These are phyloP conservation scores for Metschnikowia henanensis DNA, from an alignment of 805 yeast species.

Conservation along the genomic window DNA sequence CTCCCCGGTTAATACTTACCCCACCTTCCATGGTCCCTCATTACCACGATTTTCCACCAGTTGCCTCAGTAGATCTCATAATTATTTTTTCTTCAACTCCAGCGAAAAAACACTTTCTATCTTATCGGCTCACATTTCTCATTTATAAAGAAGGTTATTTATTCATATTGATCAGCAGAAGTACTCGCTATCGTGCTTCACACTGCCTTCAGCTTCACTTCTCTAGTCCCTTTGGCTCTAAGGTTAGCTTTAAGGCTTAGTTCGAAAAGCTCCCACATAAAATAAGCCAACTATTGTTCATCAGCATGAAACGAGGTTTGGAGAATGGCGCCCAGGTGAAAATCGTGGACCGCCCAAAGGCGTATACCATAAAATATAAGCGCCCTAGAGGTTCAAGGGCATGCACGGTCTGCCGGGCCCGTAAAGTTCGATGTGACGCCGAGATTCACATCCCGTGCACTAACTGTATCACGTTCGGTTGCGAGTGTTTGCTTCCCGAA, in stretches of 20 bases:
- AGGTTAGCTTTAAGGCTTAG: too few species aligned
- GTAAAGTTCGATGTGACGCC: slow-evolving; percentile 82
- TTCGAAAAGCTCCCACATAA: too few species aligned
- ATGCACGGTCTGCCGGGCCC: slow-evolving; percentile 72
- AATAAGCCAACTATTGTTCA: too few species aligned
- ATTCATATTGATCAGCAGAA: too few species aligned
- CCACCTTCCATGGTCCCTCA: slow-evolving; percentile 1
- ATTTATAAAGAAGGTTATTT: too few species aligned
- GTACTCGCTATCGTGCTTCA: too few species aligned
- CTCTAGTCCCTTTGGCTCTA: too few species aligned
- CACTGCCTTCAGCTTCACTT: too few species aligned
- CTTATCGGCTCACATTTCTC: too few species aligned
- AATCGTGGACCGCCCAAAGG: slow-evolving; percentile 15
- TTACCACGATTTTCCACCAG: background rate
- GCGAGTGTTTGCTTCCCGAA: slow-evolving; percentile 70
- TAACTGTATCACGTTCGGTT: slow-evolving; percentile 69
- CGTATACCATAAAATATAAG: slow-evolving; percentile 47
- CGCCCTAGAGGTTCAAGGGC: slow-evolving; percentile 69
- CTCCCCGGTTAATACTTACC: background rate
- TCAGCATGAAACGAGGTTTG: background rate
- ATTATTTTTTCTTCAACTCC: too few species aligned
- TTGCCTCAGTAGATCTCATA: too few species aligned
- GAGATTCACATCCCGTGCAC: slow-evolving; percentile 53
- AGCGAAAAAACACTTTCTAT: too few species aligned
- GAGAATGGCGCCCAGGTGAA: background rate